Evolutionary conservation across 2,329 filamentous ascomycete genomes (phyloP).

Genomic region (Helminthosporium solani): DNA sequence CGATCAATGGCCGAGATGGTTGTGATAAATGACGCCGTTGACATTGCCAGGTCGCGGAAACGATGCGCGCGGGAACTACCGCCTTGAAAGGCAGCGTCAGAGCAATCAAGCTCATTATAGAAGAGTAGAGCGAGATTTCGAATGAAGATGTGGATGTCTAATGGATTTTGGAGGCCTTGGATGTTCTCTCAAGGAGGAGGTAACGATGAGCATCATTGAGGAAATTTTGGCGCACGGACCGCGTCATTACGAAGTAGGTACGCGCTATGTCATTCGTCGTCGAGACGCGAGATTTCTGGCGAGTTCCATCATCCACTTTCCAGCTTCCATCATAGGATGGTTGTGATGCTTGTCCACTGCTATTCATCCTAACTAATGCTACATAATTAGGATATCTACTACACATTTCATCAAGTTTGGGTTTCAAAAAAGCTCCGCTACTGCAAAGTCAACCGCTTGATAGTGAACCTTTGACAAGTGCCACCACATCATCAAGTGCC

Average conservation of each 20-base stretch:
- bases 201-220: neutral
- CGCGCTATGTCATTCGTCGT: slow-evolving; percentile 21
- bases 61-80: slow-evolving; percentile 34
- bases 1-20: slow-evolving; percentile 27
- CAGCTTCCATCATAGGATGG: too few species aligned
- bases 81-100: slow-evolving; percentile 36
- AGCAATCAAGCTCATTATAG: slow-evolving; percentile 39
- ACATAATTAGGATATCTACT: too few species aligned
- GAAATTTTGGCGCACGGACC: slow-evolving; percentile 19
- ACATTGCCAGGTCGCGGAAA: slow-evolving; percentile 25
- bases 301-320: slow-evolving; percentile 16
- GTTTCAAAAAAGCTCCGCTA: neutral
- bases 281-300: slow-evolving; percentile 26
- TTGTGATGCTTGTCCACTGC: too few species aligned
- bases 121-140: slow-evolving; percentile 1
- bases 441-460: neutral
- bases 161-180: slow-evolving; percentile 1
- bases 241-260: slow-evolving; percentile 12
- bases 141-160: slow-evolving; percentile 6
- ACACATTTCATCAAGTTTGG: too few species aligned
- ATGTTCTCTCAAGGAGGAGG: neutral
- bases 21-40: slow-evolving; percentile 34
- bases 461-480: slow-evolving; percentile 51
- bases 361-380: too few species aligned
- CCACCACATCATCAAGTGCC: slow-evolving; percentile 65